Evolutionary conservation across 108 stramenopile species (phyloP), one percentile per base, ranked within the genome.

Genomic region (Bacterosira constricta): DNA sequence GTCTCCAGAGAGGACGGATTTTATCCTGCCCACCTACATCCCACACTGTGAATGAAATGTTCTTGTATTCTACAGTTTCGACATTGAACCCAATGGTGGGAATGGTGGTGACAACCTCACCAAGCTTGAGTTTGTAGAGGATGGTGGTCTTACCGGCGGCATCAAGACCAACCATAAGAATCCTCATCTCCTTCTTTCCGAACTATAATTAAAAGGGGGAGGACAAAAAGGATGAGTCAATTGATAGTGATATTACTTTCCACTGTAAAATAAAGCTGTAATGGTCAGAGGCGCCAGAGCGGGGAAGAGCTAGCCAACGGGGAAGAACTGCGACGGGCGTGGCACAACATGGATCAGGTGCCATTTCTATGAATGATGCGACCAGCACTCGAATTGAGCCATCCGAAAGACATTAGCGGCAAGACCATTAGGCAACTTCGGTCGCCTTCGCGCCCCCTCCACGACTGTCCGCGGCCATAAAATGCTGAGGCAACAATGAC

Each of bases 131-230:
- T 86, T 99, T 98, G 96, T 99, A 99, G 62, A 99, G 96, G 82
- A 98, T 98, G 76, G 99, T 99, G 52, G 99, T 99, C 88, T 99
- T 99, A 80, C 99, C 99, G 45, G 98, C 98, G 36, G 98, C 99
- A 89, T 99, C 99, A 65, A 99, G 96, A 83, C 99, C 99, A 36
- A 99, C 99, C 99, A 99, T 99, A 53, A 99, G 88, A 75, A 99
- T 99, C 63, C 99, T 89, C 97, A 98, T 98, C 89, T 99, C 99
- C 89, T 98, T 97, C 90, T 96, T 97, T 63, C 97, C 95, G 88
- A 96, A 96, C 89, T 91, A 63, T 37, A 51, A 66, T 21, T 6
- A 34, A n/a, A 31, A 1, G 20, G n/a, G 23, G 15, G n/a, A 3
- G 32, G 64, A 17, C 15, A 26, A 44, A 39, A 54, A 44, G 13